Evolutionary conservation across 345 rosid genomes (phyloP).

Genomic region (Moringa oleifera): DNA sequence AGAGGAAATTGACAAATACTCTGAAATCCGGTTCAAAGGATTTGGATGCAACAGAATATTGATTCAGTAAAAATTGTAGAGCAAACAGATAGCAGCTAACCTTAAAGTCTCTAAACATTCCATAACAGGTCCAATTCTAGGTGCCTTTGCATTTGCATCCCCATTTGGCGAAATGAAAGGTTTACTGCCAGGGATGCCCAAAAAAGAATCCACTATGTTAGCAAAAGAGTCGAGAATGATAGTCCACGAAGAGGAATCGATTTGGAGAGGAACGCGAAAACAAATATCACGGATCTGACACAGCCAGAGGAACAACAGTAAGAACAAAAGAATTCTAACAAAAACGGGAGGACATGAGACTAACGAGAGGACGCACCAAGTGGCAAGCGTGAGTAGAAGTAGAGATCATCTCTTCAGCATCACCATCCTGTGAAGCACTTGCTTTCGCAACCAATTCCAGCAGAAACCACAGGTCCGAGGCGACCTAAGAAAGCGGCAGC

Average conservation of each 20-base stretch:
- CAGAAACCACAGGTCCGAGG: constrained; percentile 67
- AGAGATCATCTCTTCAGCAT: constrained; percentile 20
- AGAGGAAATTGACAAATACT: too few relatives aligned
- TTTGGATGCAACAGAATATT: too few relatives aligned
- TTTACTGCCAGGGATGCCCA: constrained; percentile 26
- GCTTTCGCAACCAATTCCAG: constrained; percentile 51
- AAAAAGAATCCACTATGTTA: constrained; percentile 42
- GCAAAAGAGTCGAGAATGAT: constrained; percentile 48
- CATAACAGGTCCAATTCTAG: constrained; percentile 39
- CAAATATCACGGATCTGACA: constrained; percentile 53
- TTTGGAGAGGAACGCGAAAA: constrained; percentile 48
- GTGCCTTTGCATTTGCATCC: constrained; percentile 18
- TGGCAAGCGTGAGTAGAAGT: constrained; percentile 39
- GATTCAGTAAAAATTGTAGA: too few relatives aligned
- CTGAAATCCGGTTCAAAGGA: too few relatives aligned
- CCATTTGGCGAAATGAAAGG: constrained; percentile 28
- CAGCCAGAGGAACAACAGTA: neutral
- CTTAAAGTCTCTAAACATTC: constrained; percentile 69
- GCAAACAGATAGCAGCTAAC: constrained; percentile 22
- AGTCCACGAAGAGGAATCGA: constrained; percentile 48
- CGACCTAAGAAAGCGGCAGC: constrained; percentile 37
- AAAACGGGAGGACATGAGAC: neutral
- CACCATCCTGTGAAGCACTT: constrained; percentile 29
- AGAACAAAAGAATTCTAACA: neutral
- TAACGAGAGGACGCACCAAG: constrained; percentile 43